Conservation (phyloP, 192 early-diverging fungal species). For the Entomortierella beljakovae region DNA sequence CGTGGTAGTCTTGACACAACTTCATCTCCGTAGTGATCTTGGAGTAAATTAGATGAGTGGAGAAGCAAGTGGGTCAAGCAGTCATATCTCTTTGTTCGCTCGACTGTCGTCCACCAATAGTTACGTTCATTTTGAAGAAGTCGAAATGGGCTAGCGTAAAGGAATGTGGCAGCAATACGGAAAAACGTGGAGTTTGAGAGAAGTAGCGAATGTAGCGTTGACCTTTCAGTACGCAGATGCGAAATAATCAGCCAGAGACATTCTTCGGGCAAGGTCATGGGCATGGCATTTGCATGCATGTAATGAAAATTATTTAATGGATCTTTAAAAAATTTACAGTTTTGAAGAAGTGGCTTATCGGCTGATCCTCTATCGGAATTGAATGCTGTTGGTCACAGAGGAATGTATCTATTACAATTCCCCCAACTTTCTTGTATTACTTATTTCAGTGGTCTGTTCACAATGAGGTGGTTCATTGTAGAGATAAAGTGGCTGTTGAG, state of each 20-base stretch:
- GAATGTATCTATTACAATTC: background rate
- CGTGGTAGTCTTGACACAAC: conserved; percentile 12
- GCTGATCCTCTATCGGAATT: background rate
- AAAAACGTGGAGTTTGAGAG: conserved; percentile 25
- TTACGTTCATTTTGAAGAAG: conserved; percentile 34
- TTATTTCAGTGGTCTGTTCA: too few relatives aligned
- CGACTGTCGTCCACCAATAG: conserved; percentile 24
- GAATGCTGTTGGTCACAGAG: conserved; percentile 6
- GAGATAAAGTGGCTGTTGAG: too few relatives aligned
- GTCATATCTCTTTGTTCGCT: conserved; percentile 35
- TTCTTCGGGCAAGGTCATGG: conserved; percentile 36
- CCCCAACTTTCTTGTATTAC: background rate
- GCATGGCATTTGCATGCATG: conserved; percentile 32
- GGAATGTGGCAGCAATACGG: conserved; percentile 38
- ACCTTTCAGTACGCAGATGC: conserved; percentile 26
- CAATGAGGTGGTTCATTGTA: too few relatives aligned
- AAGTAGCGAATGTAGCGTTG: conserved; percentile 34
- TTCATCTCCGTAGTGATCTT: background rate
- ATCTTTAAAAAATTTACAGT: background rate
- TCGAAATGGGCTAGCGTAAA: conserved; percentile 42
- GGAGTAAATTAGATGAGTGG: conserved; percentile 31
- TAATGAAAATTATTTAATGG: background rate
- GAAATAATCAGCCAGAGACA: conserved; percentile 50
- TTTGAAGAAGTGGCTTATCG: background rate
- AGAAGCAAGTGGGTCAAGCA: conserved; percentile 31